Conservation (phyloP, 192 early-diverging fungal species). For the Allomyces javanicus region DNA sequence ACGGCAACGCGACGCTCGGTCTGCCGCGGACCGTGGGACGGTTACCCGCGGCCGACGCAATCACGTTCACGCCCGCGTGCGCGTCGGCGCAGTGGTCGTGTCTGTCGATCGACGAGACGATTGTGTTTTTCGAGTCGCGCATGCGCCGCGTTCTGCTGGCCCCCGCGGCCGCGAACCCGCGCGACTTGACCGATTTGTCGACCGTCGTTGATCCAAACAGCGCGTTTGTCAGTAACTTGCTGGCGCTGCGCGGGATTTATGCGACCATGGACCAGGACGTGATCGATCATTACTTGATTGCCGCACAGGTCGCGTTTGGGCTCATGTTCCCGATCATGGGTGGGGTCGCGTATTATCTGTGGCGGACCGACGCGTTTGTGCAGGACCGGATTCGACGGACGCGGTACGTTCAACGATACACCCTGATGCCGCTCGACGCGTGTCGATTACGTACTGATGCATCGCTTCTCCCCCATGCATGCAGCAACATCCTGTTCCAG, state of each 20-base stretch:
- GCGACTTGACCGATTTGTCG: not conserved
- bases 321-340: no score
- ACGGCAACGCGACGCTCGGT: not conserved
- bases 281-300: no score
- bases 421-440: no score
- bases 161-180: not conserved
- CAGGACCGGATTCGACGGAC: not conserved
- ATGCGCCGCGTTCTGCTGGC: not conserved
- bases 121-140: not conserved
- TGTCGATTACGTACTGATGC: no score
- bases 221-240: not conserved
- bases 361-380: not conserved
- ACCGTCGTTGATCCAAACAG: not conserved
- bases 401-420: not conserved
- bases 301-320: no score
- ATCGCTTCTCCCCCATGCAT: no score
- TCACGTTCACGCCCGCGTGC: not conserved
- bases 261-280: not conserved
- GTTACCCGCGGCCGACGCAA: not conserved
- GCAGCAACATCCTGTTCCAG: not conserved
- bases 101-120: not conserved
- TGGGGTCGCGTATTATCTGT: no score
- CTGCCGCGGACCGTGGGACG: not conserved
- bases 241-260: not conserved
- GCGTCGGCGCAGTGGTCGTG: not conserved